These are phyloP conservation scores for Fusarium penzigii DNA, from an alignment of 2,329 filamentous ascomycete genomes.

Conservation along the genomic window DNA sequence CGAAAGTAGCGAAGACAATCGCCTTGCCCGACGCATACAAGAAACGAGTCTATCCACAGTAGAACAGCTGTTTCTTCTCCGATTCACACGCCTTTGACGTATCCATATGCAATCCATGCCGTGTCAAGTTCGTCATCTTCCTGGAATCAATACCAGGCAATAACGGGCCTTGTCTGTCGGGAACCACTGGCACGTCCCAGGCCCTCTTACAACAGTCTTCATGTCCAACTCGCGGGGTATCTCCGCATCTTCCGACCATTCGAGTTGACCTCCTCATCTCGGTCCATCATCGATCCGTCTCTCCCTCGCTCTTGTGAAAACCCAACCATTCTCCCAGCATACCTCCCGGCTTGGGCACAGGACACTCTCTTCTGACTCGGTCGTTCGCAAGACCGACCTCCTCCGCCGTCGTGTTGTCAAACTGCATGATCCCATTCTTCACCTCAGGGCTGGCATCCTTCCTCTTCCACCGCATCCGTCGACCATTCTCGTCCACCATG, in stretches of 20 bases:
- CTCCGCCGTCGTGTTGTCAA: constrained; percentile 42
- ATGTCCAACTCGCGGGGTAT: neutral
- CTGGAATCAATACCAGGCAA: too few relatives aligned
- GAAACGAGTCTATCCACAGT: neutral
- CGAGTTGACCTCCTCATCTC: neutral
- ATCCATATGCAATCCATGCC: too few relatives aligned
- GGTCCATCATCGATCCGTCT: constrained; percentile 28
- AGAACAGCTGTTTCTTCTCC: neutral
- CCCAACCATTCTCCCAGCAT: constrained; percentile 75
- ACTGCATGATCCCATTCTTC: constrained; percentile 51
- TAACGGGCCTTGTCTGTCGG: too few relatives aligned
- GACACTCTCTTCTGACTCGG: constrained; percentile 72
- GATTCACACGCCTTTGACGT: too few relatives aligned
- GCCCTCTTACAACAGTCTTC: too few relatives aligned
- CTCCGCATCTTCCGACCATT: neutral
- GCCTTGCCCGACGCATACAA: neutral
- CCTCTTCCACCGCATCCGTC: constrained; percentile 46
- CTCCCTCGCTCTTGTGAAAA: constrained; percentile 50
- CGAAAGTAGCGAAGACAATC: neutral
- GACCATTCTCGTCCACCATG: constrained; percentile 46
- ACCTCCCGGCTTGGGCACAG: constrained; percentile 86
- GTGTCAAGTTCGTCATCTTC: too few relatives aligned
- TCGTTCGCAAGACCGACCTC: constrained; percentile 36
- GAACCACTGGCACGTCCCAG: too few relatives aligned
- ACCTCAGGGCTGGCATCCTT: constrained; percentile 39